Percentiles rank a stretch among this genome's conserved stretches.
Conservation (phyloP, 768 basidiomycete genomes). For the Dioszegia aurantiaca region DNA sequence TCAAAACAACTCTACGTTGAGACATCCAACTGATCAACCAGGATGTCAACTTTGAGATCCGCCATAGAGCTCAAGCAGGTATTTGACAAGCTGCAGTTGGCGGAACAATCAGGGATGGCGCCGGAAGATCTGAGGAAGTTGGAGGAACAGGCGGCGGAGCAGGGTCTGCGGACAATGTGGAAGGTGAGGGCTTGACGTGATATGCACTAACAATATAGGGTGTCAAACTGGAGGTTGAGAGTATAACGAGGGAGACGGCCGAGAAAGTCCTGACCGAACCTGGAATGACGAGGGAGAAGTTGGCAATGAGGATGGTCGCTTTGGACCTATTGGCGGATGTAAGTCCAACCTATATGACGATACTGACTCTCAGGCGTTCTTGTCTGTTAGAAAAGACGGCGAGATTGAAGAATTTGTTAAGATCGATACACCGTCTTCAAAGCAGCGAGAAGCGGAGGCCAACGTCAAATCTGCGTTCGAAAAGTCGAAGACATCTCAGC, state of each 20-base stretch:
- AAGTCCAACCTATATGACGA: slow-evolving; percentile 15
- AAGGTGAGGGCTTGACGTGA: slow-evolving; percentile 36
- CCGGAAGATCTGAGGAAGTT: slow-evolving; percentile 50
- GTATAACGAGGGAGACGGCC: slow-evolving; percentile 49
- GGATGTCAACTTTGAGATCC: slow-evolving; percentile 50
- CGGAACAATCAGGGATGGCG: slow-evolving; percentile 50
- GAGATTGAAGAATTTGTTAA: slow-evolving; percentile 49
- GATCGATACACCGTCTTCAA: slow-evolving; percentile 48
- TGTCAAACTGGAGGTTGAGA: slow-evolving; percentile 53
- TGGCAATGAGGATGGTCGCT: slow-evolving; percentile 45
- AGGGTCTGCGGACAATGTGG: slow-evolving; percentile 52
- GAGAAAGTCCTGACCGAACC: slow-evolving; percentile 50
- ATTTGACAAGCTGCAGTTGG: slow-evolving; percentile 51
- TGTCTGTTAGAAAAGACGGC: slow-evolving; percentile 43
- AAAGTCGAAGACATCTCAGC: background rate
- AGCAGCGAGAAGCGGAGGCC: slow-evolving; percentile 38
- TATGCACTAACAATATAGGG: slow-evolving; percentile 28
- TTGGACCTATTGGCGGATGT: slow-evolving; percentile 51
- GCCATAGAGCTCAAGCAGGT: slow-evolving; percentile 52
- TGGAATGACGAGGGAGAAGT: slow-evolving; percentile 43
- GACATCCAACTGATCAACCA: slow-evolving; percentile 18
- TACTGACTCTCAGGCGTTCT: slow-evolving; percentile 41
- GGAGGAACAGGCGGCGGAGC: slow-evolving; percentile 53
- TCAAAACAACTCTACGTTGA: slow-evolving; percentile 2
- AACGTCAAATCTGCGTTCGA: background rate